Evolutionary conservation across 2,329 filamentous ascomycete species (phyloP).

Genomic region (Aureobasidium zeae): DNA sequence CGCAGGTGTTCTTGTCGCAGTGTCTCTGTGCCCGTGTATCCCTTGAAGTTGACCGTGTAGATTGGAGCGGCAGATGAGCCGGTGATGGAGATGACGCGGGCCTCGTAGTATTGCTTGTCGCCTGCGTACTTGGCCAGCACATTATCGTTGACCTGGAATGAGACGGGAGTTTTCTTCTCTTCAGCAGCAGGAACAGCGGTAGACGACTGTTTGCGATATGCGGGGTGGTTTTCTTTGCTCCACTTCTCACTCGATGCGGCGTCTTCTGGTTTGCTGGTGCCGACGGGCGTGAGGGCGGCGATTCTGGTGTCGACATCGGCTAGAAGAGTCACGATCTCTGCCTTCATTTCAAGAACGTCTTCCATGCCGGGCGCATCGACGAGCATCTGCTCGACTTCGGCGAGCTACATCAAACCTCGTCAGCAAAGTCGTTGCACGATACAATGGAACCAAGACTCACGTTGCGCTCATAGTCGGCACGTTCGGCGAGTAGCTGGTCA

Average conservation of each 20-base stretch:
- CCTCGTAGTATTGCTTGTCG: conserved; percentile 84
- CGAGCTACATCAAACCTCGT: conserved; percentile 47
- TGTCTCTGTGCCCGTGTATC: conserved; percentile 72
- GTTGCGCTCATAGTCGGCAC: conserved; percentile 13
- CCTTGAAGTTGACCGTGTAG: conserved; percentile 92
- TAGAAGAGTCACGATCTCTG: conserved; percentile 76
- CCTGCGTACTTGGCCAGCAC: conserved; percentile 90
- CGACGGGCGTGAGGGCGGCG: conserved; percentile 52
- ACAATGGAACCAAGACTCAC: conserved; percentile 4
- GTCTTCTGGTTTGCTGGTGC: conserved; percentile 33
- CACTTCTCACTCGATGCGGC: conserved; percentile 47
- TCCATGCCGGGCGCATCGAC: conserved; percentile 71
- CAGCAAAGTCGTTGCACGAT: background rate
- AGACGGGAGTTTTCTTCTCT: conserved; percentile 35
- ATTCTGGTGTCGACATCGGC: conserved; percentile 69
- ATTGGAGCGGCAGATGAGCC: conserved; percentile 85
- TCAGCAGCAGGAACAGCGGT: conserved; percentile 23
- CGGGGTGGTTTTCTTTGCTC: conserved; percentile 48
- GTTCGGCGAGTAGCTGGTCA: conserved; percentile 14
- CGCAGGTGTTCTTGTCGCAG: conserved; percentile 72
- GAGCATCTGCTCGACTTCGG: conserved; percentile 65
- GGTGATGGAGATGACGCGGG: conserved; percentile 85
- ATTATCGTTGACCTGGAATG: conserved; percentile 79
- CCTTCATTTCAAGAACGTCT: conserved; percentile 66
- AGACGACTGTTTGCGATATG: conserved; percentile 39